Evolutionary conservation across 176 grass and related monocot species (phyloP).

Genomic region (Oryza rufipogon): DNA sequence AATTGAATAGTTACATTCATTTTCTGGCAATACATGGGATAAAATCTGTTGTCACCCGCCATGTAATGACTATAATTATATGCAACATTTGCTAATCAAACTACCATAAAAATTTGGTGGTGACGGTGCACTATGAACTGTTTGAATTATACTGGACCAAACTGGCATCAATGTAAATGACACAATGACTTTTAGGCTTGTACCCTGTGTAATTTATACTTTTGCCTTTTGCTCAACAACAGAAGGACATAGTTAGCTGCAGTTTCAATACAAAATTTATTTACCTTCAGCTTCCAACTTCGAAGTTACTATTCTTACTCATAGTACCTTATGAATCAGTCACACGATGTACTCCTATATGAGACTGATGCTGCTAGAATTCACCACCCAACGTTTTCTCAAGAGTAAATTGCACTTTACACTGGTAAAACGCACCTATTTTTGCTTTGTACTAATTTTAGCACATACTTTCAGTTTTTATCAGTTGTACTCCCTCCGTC

Average conservation of each 20-base stretch:
- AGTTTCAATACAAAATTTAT: slow-evolving; percentile 26
- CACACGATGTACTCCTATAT: not conserved
- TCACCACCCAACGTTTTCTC: not conserved
- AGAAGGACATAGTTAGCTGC: slow-evolving; percentile 22
- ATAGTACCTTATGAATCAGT: not conserved
- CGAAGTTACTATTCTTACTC: not conserved
- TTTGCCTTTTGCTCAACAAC: slow-evolving; percentile 6
- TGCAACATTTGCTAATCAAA: slow-evolving; percentile 8
- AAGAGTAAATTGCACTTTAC: too few relatives aligned
- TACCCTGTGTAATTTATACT: slow-evolving; percentile 35
- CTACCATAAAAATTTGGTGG: slow-evolving; percentile 14
- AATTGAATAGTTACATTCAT: slow-evolving; percentile 11
- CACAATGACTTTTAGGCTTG: not conserved
- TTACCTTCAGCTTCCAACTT: slow-evolving; percentile 19
- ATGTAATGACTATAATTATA: not conserved
- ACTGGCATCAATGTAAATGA: slow-evolving; percentile 28
- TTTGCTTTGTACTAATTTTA: too few relatives aligned
- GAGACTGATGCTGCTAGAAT: not conserved
- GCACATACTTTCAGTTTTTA: too few relatives aligned
- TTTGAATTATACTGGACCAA: not conserved
- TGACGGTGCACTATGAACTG: not conserved
- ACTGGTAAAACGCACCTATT: too few relatives aligned
- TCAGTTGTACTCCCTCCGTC: too few relatives aligned
- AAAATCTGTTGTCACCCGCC: not conserved
- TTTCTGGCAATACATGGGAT: not conserved